phyloP scores from a whole-genome alignment of 2,329 filamentous ascomycete genomes.

The Ceratocystis diversiconidia region DNA sequence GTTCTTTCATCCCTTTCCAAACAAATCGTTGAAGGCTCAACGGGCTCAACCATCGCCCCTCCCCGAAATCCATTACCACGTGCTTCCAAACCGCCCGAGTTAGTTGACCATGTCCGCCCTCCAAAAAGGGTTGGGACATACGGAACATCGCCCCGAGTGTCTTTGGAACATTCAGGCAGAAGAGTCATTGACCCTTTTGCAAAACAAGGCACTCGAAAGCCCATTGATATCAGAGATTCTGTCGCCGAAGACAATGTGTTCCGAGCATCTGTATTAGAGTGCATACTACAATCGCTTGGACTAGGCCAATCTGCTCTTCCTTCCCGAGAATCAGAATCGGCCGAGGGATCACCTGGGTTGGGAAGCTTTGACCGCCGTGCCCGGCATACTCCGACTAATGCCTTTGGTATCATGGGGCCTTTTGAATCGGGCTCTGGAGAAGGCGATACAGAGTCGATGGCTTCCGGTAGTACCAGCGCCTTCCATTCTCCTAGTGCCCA shows the following conservation, averaged over 20 bases:
- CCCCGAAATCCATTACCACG: constrained; percentile 23
- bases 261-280: constrained; percentile 78
- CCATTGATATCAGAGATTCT: constrained; percentile 60
- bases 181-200: constrained; percentile 17
- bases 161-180: constrained; percentile 8
- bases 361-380: constrained; percentile 25
- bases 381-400: constrained; percentile 39
- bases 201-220: constrained; percentile 16
- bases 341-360: constrained; percentile 72
- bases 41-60: constrained; percentile 29
- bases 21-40: constrained; percentile 30
- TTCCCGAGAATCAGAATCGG: constrained; percentile 55
- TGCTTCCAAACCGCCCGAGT: not conserved
- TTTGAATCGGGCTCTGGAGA: constrained; percentile 58
- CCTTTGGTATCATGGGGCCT: constrained; percentile 81
- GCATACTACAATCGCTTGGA: constrained; percentile 89
- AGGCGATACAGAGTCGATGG: constrained; percentile 74
- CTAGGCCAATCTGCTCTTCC: constrained; percentile 54
- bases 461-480: constrained; percentile 52
- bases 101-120: not conserved
- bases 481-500: constrained; percentile 50
- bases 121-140: constrained; percentile 13
- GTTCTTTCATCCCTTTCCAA: constrained; percentile 52
- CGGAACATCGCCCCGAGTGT: constrained; percentile 8
- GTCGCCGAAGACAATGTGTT: constrained; percentile 82